A percentile compares a stretch with the other conserved stretches of the same genome.
Conservation (phyloP, 495 filamentous ascomycete genomes). For the Parmelia sp. region DNA sequence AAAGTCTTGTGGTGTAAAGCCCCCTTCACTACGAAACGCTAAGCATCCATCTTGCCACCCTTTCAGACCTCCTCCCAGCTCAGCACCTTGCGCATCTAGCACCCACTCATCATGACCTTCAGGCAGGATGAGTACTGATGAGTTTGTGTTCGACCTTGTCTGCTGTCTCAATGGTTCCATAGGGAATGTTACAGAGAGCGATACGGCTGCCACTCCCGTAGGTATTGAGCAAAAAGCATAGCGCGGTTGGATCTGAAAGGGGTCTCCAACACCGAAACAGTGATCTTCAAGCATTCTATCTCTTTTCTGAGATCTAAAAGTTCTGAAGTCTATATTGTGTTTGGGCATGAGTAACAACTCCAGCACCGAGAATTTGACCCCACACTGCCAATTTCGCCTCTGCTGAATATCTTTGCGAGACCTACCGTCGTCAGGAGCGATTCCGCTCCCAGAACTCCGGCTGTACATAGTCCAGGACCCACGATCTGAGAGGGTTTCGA, state of each 20-base stretch:
- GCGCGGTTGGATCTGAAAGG: slow-evolving; percentile 66
- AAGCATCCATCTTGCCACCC: slow-evolving; percentile 31
- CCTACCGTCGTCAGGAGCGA: slow-evolving; percentile 59
- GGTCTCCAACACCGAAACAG: slow-evolving; percentile 63
- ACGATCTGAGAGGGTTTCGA: slow-evolving; percentile 65
- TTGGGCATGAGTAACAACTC: slow-evolving; percentile 37
- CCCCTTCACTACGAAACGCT: slow-evolving; percentile 35
- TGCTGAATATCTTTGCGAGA: slow-evolving; percentile 31
- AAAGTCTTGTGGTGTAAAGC: slow-evolving; percentile 51
- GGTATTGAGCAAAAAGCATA: slow-evolving; percentile 70
- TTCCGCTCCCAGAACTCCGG: slow-evolving; percentile 57
- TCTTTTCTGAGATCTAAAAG: background rate
- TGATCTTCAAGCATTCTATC: slow-evolving; percentile 31
- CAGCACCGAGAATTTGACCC: slow-evolving; percentile 72
- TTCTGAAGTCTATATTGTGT: background rate
- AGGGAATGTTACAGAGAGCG: slow-evolving; percentile 51
- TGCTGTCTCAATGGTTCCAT: slow-evolving; percentile 49
- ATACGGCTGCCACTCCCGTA: slow-evolving; percentile 79
- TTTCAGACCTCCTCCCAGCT: slow-evolving; percentile 39
- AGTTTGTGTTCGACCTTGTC: background rate
- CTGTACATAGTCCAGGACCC: slow-evolving; percentile 77
- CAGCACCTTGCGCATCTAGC: slow-evolving; percentile 48
- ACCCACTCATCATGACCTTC: slow-evolving; percentile 66
- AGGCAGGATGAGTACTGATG: slow-evolving; percentile 50
- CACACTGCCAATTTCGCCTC: slow-evolving; percentile 56